A percentile compares a stretch with the other conserved stretches of the same genome.
Evolutionary conservation across 1,284 basidiomycete species (phyloP).

Genomic region (Rhodotorula sp.): DNA sequence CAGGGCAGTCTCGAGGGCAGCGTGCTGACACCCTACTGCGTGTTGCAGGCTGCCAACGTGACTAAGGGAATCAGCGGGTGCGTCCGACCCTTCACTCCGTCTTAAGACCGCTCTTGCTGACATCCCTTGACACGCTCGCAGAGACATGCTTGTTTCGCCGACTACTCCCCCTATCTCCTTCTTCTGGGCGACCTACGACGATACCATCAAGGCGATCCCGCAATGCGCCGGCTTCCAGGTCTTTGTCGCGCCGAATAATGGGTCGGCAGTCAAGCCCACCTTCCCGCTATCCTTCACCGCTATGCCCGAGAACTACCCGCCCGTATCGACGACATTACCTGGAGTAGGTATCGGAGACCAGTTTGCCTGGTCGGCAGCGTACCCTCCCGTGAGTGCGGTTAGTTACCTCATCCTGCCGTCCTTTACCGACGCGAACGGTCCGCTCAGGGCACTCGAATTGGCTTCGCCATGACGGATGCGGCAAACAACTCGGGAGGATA

Average conservation of each 20-base stretch:
- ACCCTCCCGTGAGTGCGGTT: constrained; percentile 8
- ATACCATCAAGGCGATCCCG: constrained; percentile 12
- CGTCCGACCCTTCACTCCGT: no score
- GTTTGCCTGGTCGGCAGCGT: constrained; percentile 23
- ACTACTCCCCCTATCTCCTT: constrained; percentile 24
- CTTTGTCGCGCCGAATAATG: constrained; percentile 10
- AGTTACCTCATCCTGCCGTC: background rate
- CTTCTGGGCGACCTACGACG: constrained; percentile 29
- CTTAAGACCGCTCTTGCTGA: no score
- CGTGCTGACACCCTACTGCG: no score
- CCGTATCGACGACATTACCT: background rate
- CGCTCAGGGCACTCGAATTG: constrained; percentile 25
- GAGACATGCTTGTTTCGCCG: background rate
- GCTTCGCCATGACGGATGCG: constrained; percentile 34
- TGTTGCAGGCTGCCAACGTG: no score
- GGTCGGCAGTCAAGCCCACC: background rate
- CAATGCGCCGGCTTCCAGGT: constrained; percentile 20
- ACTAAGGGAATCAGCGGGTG: no score
- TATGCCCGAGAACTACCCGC: background rate
- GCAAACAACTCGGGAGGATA: constrained; percentile 29
- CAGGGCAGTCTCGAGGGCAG: no score
- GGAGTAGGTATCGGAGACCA: background rate
- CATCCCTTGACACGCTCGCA: background rate
- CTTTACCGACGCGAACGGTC: background rate
- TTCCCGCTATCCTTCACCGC: constrained; percentile 25